Conservation (phyloP, 2,329 filamentous ascomycete species). For the Didymella pinodella region DNA sequence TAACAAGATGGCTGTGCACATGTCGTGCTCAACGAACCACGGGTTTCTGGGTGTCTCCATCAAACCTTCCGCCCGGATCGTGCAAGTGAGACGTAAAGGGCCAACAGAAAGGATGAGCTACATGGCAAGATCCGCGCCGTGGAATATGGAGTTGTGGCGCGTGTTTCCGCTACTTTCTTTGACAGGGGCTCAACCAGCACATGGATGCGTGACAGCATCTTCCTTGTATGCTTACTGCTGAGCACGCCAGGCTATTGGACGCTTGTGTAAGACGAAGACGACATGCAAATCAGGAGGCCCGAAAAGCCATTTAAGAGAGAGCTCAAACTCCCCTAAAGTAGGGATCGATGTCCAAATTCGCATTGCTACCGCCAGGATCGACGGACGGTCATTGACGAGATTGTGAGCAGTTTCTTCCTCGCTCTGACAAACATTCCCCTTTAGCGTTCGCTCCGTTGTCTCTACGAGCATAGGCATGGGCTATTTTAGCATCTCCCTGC, state of each 20-base stretch:
- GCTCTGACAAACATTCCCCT: background rate
- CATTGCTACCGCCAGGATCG: background rate
- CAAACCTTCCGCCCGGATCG: constrained; percentile 6
- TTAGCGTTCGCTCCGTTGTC: constrained; percentile 10
- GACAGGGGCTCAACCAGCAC: background rate
- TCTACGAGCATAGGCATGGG: background rate
- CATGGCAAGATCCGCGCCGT: constrained; percentile 9
- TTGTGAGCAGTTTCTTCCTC: background rate
- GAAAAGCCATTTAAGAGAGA: too few relatives aligned
- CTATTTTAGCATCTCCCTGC: constrained; percentile 1
- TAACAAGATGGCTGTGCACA: background rate
- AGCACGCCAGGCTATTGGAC: constrained; percentile 3
- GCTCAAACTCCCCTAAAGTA: too few relatives aligned
- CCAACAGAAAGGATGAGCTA: background rate
- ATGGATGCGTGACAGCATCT: background rate
- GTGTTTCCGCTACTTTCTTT: constrained; percentile 4
- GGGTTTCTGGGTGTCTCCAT: constrained; percentile 3
- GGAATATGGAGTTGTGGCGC: background rate
- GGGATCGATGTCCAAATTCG: too few relatives aligned
- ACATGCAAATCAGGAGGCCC: background rate
- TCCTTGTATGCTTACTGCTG: constrained; percentile 4
- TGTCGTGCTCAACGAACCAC: background rate
- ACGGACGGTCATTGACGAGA: too few relatives aligned
- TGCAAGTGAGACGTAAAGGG: constrained; percentile 2
- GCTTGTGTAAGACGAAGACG: constrained; percentile 15